Conservation (phyloP, 2,329 filamentous ascomycete species). For the Claviceps humidiphila region DNA sequence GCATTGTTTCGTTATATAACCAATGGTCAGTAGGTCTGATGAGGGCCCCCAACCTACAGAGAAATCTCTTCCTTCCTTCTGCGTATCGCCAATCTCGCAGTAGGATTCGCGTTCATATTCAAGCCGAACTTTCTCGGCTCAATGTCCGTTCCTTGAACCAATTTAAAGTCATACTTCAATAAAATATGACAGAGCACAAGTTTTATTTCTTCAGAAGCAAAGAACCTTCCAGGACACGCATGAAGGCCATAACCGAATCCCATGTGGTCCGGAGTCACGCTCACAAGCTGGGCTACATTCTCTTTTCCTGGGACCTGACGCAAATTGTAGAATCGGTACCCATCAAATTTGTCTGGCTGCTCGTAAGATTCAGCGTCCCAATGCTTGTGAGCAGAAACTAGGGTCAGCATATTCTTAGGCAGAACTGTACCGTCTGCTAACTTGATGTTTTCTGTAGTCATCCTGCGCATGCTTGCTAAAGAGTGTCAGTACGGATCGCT, state of each 20-base stretch:
- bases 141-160: not conserved
- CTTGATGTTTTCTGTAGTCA: conserved; percentile 5
- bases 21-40: no score
- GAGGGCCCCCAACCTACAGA: not conserved
- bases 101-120: not conserved
- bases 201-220: conserved; percentile 24
- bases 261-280: conserved; percentile 14
- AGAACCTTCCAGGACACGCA: conserved; percentile 26
- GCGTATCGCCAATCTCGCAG: not conserved
- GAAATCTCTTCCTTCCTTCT: not conserved
- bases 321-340: conserved; percentile 10
- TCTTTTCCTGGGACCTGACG: conserved; percentile 2
- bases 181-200: not conserved
- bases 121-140: not conserved
- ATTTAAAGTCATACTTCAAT: not conserved
- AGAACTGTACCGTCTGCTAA: conserved; percentile 8
- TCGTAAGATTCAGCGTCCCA: not conserved
- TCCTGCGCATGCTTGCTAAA: not conserved
- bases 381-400: not conserved
- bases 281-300: conserved; percentile 16
- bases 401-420: not conserved
- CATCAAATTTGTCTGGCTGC: conserved; percentile 8
- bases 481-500: not conserved
- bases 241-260: conserved; percentile 25
- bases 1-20: no score